Evolutionary conservation across 495 filamentous ascomycete species (phyloP).

Genomic region (Astrothelium subdiscretum): DNA sequence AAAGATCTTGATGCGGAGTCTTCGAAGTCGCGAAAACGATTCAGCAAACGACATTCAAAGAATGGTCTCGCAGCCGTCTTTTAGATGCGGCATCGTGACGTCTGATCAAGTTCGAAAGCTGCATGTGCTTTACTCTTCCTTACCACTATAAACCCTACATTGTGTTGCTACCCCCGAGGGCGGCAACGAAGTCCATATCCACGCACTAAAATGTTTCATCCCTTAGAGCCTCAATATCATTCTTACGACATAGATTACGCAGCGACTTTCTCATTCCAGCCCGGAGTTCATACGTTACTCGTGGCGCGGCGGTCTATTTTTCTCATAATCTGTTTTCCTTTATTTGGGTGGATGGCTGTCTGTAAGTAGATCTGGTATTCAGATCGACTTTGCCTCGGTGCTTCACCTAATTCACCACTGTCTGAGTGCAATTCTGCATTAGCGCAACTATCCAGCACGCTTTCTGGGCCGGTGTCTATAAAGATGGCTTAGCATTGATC

Average conservation of each 20-base stretch:
- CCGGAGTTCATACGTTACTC: neutral
- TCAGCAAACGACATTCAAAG: conserved; percentile 83
- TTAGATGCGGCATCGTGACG: conserved; percentile 20
- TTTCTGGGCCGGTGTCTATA: neutral
- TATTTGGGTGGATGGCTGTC: neutral
- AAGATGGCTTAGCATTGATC: neutral
- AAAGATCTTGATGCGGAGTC: conserved; percentile 40
- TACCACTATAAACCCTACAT: neutral
- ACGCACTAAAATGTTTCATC: neutral
- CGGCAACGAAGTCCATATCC: neutral
- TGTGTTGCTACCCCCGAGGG: neutral
- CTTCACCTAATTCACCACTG: neutral
- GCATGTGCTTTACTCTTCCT: neutral
- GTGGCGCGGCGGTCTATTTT: neutral
- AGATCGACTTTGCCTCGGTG: neutral
- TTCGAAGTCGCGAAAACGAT: conserved; percentile 59
- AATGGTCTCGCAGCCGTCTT: conserved; percentile 78
- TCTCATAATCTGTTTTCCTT: neutral
- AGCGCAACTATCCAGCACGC: neutral
- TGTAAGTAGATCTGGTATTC: neutral
- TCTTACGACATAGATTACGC: neutral
- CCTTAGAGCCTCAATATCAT: neutral
- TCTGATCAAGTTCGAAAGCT: neutral
- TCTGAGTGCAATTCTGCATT: neutral
- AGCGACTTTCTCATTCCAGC: neutral